phyloP scores from a whole-genome alignment of 1,284 basidiomycete species.

The Tremellales sp. region DNA sequence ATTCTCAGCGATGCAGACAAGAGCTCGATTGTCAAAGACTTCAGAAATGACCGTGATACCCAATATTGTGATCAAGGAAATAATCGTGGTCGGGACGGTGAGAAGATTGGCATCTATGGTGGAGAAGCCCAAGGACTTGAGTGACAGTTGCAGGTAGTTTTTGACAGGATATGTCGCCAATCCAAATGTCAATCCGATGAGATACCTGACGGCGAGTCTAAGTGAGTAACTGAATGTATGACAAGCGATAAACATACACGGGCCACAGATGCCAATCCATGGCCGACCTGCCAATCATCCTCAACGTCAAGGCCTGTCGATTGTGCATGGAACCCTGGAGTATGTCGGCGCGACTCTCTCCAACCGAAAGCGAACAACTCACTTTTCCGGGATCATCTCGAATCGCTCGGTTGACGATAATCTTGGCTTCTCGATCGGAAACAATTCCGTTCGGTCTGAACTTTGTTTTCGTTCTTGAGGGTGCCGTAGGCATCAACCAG shows the following conservation, averaged over 20 bases:
- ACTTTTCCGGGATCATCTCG: conserved; percentile 30
- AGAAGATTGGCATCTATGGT: conserved; percentile 62
- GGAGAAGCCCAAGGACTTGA: conserved; percentile 60
- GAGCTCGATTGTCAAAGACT: conserved; percentile 23
- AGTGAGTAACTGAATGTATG: conserved; percentile 8
- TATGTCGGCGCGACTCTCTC: too few relatives aligned
- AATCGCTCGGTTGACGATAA: too few relatives aligned
- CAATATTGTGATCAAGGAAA: conserved; percentile 50
- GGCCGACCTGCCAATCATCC: conserved; percentile 57
- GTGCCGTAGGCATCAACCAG: conserved; percentile 65
- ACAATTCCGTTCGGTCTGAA: conserved; percentile 64
- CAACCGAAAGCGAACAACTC: too few relatives aligned
- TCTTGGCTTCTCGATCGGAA: conserved; percentile 48
- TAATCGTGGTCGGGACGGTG: conserved; percentile 49
- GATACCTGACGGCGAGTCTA: conserved; percentile 18
- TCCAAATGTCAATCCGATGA: conserved; percentile 28
- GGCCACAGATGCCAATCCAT: conserved; percentile 57
- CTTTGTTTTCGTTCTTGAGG: conserved; percentile 64
- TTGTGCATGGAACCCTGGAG: conserved; percentile 75
- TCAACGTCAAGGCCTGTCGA: conserved; percentile 60
- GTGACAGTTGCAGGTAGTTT: conserved; percentile 60
- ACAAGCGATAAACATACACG: conserved; percentile 19
- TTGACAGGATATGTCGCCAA: conserved; percentile 54
- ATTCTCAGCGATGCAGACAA: conserved; percentile 11
- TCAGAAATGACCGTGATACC: conserved; percentile 14